Evolutionary conservation across 1,139 yeast genomes (phyloP), one percentile per base, ranked within the genome.

Genomic region (Pichia norvegensis): DNA sequence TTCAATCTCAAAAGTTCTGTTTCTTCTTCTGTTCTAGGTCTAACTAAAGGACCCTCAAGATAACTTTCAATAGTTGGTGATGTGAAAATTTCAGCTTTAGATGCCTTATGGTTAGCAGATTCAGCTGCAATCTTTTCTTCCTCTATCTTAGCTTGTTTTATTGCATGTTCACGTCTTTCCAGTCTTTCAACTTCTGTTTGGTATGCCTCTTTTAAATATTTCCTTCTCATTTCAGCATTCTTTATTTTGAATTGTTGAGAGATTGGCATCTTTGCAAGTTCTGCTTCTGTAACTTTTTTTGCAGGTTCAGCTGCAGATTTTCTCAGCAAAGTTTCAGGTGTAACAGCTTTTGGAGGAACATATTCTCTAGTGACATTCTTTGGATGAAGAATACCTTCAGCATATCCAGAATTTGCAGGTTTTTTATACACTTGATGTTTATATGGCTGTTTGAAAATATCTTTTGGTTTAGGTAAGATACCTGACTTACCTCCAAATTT

Each of bases 21-120:
- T 62, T 87, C 94, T 57, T 79, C 88, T 33, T 68, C 70, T 0
- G 95, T 82, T 63, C 96, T 74, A 45, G 68, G 75, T 60, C 83
- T 74, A 70, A 88, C 76, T 51, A 87, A 67, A 17, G 90, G 85
- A 3, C 85, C 85, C 35, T 75, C 63, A 53, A 84, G 68, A 53
- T 82, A 72, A 38, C 77, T 72, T 56, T 84, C 90, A 52, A 88
- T 71, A 2, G 95, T 85, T 40, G 96, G 96, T 45, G 86, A 71
- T 1, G 95, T 85, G 56, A 83, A 73, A 56, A 68, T 67, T 40
- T 80, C 73, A 20, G 87, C 80, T 48, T 70, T 72, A 6, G 79
- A 68, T 52, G 68, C 72, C 53, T 65, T 66, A 48, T 70, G 60
- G 29, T 51, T 45, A 22, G 57, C 55, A 16, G 65, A 66, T 17